Percentiles rank a stretch among this genome's conserved stretches.
phyloP scores from a whole-genome alignment of 1,284 basidiomycete genomes.

The Cutaneotrichosporon mucoides region DNA sequence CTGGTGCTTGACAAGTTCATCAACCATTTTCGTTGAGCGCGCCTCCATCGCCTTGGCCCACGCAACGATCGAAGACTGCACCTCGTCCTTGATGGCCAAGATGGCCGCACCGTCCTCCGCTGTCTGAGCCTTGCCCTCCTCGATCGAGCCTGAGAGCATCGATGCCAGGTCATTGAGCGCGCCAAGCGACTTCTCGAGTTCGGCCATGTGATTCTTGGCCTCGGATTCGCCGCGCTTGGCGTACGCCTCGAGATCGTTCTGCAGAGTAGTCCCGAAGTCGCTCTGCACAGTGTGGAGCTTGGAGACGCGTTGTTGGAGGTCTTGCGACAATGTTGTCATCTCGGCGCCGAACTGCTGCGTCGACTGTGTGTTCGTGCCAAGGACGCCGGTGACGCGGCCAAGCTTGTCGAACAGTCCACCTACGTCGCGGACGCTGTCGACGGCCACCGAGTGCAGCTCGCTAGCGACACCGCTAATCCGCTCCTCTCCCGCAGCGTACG shows the following conservation, averaged over 20 bases:
- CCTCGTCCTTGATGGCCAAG: constrained; percentile 29
- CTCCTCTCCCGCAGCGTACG: constrained; percentile 70
- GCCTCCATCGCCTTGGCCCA: constrained; percentile 35
- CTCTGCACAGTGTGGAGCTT: constrained; percentile 52
- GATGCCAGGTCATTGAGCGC: constrained; percentile 62
- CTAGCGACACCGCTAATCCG: constrained; percentile 66
- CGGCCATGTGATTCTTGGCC: constrained; percentile 27
- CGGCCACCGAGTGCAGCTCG: constrained; percentile 62
- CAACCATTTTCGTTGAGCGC: constrained; percentile 34
- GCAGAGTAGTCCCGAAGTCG: constrained; percentile 53
- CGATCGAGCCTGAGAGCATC: constrained; percentile 58
- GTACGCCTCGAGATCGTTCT: constrained; percentile 58
- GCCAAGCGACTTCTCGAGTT: constrained; percentile 52
- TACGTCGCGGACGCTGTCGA: constrained; percentile 68
- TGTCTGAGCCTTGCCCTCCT: constrained; percentile 54
- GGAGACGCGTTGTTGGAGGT: constrained; percentile 59
- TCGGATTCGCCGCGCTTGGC: constrained; percentile 54
- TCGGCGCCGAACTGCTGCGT: constrained; percentile 60
- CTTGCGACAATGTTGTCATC: constrained; percentile 60
- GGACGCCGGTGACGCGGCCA: constrained; percentile 67
- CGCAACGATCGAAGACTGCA: constrained; percentile 38
- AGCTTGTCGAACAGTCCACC: constrained; percentile 75
- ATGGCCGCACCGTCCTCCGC: constrained; percentile 47
- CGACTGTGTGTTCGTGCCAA: constrained; percentile 63
- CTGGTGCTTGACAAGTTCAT: constrained; percentile 42